Base-by-base conservation (phyloP, 148 eudicot species). In the Dianthus caryophyllus region DNA sequence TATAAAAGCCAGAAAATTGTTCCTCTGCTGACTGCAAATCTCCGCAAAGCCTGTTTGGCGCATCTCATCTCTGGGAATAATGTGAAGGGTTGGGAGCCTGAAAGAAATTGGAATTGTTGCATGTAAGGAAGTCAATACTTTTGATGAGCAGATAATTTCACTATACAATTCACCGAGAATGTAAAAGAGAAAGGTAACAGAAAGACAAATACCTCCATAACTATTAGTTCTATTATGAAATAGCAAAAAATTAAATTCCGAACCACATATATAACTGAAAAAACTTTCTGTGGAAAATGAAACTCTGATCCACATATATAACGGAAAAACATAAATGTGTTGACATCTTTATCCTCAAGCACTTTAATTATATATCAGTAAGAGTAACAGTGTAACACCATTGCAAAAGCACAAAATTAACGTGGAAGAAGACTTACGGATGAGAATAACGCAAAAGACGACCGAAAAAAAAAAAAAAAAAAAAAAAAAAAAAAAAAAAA, bases 51-150 rank as follows among this genome's bases (percentile, higher is more conserved):
- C 90, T 80, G 74, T 84, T 76, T 81, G 80, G 66, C 82, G 66
- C 41, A 90, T 79, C 75, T 88, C 93, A 73, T 95, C 96, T 79
- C 96, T 85, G 41, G 93, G 99, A 58, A 95, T 80, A 27, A 91
- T 93, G 61, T 80, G 82, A 5, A 95, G 97, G 14, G 99, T 95
- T 65, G 99, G 99, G 5, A 83, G 75, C 83, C 99, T 90, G 84
- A 79, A 81, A 25, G 44, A 63, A 44, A 14, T 36, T 27, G 36
- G 33, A 61, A 50, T 6, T 17, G 62, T 25, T 25, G 48, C 6
- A 68, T 26, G 53, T 18, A 43, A 57, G n/a, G 14, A 0, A 27
- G 2, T 21, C 13, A 26, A 26, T 43, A 46, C 2, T 12, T n/a
- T 33, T 8, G 43, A 61, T 13, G 26, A 62, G 20, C 14, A 41